Evolutionary conservation across 441 rosid genomes (phyloP).

Genomic region (California macrophylla): DNA sequence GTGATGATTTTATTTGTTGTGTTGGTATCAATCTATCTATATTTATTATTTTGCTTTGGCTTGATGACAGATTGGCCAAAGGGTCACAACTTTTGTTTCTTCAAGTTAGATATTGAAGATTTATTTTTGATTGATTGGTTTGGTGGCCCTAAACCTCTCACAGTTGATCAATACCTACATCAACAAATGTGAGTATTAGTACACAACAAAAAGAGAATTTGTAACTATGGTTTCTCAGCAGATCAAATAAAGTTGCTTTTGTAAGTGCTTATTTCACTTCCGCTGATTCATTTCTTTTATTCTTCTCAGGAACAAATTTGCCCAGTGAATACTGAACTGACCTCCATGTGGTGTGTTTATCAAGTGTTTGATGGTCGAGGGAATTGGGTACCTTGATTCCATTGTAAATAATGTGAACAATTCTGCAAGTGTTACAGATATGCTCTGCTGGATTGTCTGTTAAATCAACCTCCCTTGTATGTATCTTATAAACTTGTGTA

Average conservation of each 20-base stretch:
- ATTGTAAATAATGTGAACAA: background rate
- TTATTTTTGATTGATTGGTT: slow-evolving; percentile 81
- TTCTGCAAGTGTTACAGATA: background rate
- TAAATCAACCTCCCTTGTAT: background rate
- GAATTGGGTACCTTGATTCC: too few species aligned
- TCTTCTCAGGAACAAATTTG: background rate
- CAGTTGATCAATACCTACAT: slow-evolving; percentile 61
- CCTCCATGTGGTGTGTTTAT: background rate
- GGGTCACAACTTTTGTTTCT: slow-evolving; percentile 56
- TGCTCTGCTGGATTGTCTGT: too few species aligned
- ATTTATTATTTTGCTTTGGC: background rate
- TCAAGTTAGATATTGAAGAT: slow-evolving; percentile 52
- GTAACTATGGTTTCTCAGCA: background rate
- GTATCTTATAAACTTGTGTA: background rate
- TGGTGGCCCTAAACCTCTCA: slow-evolving; percentile 76
- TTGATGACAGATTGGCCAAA: slow-evolving; percentile 63
- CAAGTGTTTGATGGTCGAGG: too few species aligned
- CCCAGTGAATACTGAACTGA: background rate
- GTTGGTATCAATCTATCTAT: background rate
- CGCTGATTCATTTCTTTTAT: background rate
- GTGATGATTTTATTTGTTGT: background rate
- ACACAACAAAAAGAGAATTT: background rate
- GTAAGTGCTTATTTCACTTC: background rate
- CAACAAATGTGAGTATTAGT: slow-evolving; percentile 37
- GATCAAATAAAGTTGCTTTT: background rate